These are phyloP conservation scores for Claviceps pazoutovae DNA, from an alignment of 2,329 filamentous ascomycete species.

Conservation along the genomic window DNA sequence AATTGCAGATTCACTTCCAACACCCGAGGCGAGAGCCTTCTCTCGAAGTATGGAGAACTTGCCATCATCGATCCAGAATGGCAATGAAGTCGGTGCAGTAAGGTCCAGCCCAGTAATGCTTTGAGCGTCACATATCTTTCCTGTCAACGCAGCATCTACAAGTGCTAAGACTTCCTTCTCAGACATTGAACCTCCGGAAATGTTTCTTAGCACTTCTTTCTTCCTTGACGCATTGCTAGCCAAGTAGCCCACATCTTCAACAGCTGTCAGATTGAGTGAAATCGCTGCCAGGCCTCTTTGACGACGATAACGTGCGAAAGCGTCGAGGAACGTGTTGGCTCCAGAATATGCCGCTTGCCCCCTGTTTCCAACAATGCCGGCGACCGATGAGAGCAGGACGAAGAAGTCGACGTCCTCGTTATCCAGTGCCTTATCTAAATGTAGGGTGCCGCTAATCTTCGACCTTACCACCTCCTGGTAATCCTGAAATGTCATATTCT, in stretches of 20 bases:
- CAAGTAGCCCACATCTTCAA: slow-evolving; percentile 36
- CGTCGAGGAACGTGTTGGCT: slow-evolving; percentile 31
- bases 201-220: slow-evolving; percentile 33
- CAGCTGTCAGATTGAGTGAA: slow-evolving; percentile 37
- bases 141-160: slow-evolving; percentile 34
- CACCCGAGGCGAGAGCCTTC: slow-evolving; percentile 14
- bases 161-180: slow-evolving; percentile 41
- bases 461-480: slow-evolving; percentile 34
- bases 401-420: slow-evolving; percentile 35
- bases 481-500: slow-evolving; percentile 37
- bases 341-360: slow-evolving; percentile 40
- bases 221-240: slow-evolving; percentile 24
- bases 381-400: slow-evolving; percentile 36
- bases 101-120: slow-evolving; percentile 41
- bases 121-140: slow-evolving; percentile 28
- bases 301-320: slow-evolving; percentile 21
- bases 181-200: slow-evolving; percentile 32
- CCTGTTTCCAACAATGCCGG: slow-evolving; percentile 35
- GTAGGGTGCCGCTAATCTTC: slow-evolving; percentile 40
- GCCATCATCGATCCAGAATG: slow-evolving; percentile 40
- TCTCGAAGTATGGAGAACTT: slow-evolving; percentile 38
- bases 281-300: slow-evolving; percentile 28
- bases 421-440: slow-evolving; percentile 33
- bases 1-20: background rate
- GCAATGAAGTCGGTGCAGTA: slow-evolving; percentile 14